Base-by-base conservation (phyloP, 352 stramenopile species). In the Globisporangium heterothallicum region DNA sequence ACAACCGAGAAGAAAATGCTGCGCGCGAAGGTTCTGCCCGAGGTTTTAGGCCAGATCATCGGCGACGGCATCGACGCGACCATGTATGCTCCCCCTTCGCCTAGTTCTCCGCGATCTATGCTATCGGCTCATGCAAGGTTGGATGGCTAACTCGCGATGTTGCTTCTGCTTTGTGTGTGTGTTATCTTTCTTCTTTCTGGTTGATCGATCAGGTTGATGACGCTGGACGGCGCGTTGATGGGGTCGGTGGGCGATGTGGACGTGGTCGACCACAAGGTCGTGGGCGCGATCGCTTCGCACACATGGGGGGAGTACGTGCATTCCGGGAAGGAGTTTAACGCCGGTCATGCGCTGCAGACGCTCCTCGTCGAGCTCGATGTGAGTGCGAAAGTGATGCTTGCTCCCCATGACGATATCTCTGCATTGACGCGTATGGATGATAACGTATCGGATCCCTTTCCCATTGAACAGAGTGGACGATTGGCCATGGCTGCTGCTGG, bases 151-250 rank as follows among this genome's bases (percentile, higher is more conserved):
- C n/a, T 38, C 32, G 6, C 6, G n/a, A 16, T 38, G n/a, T 18
- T 18, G 3, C 6, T 38, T 16, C 14, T 38, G 14, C 1, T 5
- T 38, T 38, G 32, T n/a, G 32, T 38, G 32, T 84, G 3, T 41
- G 13, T 12, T 32, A 12, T 34, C 14, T 51, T 16, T n/a, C 5
- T 55, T 27, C n/a, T n/a, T n/a, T n/a, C n/a, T n/a, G n/a, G n/a
- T n/a, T n/a, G n/a, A n/a, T n/a, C n/a, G n/a, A n/a, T n/a, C 53
- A 92, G 82, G 68, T 66, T 94, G 14, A 75, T 88, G 81, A 94
- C 84, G 27, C 60, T 92, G 27, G 84, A 94, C 42, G 84, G 84
- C 18, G 79, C 84, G n/a, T 68, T 94, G 46, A 83, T 94, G 56
- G 78, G 84, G 9, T 80, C 81, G 10, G 79, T 88, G 8, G 80